Percentiles rank a stretch among this genome's conserved stretches.
Evolutionary conservation across 345 rosid genomes (phyloP).

Genomic region (Eucalyptus curtisii): DNA sequence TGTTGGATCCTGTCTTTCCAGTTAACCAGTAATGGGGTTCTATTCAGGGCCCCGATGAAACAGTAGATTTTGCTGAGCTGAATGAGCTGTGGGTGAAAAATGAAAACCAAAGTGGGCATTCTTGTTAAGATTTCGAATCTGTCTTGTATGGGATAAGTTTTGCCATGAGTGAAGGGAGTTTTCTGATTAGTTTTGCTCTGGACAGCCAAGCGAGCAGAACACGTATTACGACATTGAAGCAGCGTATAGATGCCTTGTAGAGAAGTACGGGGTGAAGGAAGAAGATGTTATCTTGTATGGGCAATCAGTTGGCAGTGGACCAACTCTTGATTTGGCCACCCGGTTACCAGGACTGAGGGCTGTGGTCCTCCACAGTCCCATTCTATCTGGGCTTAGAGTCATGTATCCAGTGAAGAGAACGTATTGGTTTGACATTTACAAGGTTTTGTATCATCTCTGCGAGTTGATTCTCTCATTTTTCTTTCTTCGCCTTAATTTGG

Average conservation of each 20-base stretch:
- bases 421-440: conserved; percentile 94
- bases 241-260: conserved; percentile 69
- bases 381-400: conserved; percentile 83
- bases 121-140: background rate
- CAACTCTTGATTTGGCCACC: conserved; percentile 78
- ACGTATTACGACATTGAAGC: conserved; percentile 85
- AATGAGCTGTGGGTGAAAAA: background rate
- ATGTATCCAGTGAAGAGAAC: conserved; percentile 86
- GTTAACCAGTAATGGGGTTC: background rate
- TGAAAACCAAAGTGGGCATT: background rate
- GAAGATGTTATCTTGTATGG: conserved; percentile 86
- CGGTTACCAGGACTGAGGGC: conserved; percentile 64
- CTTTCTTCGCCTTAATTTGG: background rate
- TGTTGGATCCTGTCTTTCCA: background rate
- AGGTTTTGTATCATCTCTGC: conserved; percentile 20
- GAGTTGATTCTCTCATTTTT: background rate
- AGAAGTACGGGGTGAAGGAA: conserved; percentile 67
- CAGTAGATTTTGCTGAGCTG: background rate
- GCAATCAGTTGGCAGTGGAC: conserved; percentile 94
- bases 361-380: conserved; percentile 93
- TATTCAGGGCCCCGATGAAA: background rate
- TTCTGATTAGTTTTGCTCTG: background rate
- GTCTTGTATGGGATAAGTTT: background rate
- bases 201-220: conserved; percentile 86
- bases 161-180: background rate